These are phyloP conservation scores for Pneumocystis jirovecii DNA, from an alignment of 1,139 yeast genomes.

Conservation along the genomic window DNA sequence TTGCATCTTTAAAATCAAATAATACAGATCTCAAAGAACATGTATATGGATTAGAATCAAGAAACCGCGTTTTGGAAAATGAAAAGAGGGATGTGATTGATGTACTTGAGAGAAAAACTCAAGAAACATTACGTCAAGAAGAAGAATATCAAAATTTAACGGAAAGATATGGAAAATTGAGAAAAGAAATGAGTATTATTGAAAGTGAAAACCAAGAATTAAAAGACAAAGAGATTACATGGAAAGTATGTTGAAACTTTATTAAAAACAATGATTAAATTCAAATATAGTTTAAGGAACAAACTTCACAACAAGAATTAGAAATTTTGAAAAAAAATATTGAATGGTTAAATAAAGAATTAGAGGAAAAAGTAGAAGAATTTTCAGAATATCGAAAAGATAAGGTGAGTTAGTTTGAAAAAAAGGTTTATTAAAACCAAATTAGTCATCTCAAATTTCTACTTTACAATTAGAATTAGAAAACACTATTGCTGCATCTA, in stretches of 20 bases:
- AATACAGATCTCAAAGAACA: not conserved
- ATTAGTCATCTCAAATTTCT: slow-evolving; percentile 16
- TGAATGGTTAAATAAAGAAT: slow-evolving; percentile 28
- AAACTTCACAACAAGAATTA: slow-evolving; percentile 28
- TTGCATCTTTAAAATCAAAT: not conserved
- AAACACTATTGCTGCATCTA: slow-evolving; percentile 17
- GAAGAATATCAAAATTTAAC: slow-evolving; percentile 40
- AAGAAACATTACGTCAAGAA: slow-evolving; percentile 36
- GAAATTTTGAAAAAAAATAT: slow-evolving; percentile 26
- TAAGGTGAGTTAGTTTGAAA: slow-evolving; percentile 15
- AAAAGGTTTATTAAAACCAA: not conserved
- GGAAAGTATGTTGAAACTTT: slow-evolving; percentile 24
- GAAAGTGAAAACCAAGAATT: slow-evolving; percentile 27
- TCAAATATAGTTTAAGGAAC: slow-evolving; percentile 18
- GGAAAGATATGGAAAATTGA: slow-evolving; percentile 33
- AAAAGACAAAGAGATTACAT: slow-evolving; percentile 23
- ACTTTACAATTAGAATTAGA: slow-evolving; percentile 27
- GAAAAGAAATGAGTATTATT: slow-evolving; percentile 28
- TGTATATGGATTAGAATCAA: not conserved
- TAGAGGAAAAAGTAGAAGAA: slow-evolving; percentile 25
- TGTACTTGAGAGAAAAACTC: slow-evolving; percentile 32
- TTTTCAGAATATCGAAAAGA: slow-evolving; percentile 27
- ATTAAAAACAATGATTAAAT: not conserved
- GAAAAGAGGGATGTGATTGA: slow-evolving; percentile 31
- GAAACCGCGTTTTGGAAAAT: slow-evolving; percentile 10